A percentile compares a stretch with the other conserved stretches of the same genome.
These are phyloP conservation scores for Corchorus olitorius DNA, from an alignment of 345 rosid genomes.

Conservation along the genomic window DNA sequence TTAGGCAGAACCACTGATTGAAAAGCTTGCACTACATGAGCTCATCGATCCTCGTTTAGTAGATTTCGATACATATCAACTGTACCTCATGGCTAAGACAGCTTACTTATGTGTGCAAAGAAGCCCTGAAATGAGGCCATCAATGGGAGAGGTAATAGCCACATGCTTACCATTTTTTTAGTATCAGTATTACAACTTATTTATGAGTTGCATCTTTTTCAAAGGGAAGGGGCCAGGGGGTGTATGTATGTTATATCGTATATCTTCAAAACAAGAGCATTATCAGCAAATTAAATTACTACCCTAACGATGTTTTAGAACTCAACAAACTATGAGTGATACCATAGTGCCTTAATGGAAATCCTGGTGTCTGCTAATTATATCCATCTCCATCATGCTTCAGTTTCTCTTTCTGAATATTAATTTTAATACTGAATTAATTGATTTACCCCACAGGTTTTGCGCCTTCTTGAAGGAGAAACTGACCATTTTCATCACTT, in stretches of 20 bases:
- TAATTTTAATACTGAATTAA: background rate
- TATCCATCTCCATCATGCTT: too few species aligned
- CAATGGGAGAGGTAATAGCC: constrained; percentile 51
- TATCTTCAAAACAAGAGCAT: background rate
- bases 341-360: too few species aligned
- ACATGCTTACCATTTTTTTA: background rate
- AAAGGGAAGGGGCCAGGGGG: background rate
- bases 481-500: constrained; percentile 28
- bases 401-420: background rate
- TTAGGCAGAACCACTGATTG: constrained; percentile 57
- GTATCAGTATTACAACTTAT: background rate
- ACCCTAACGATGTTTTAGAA: background rate
- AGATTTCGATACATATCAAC: constrained; percentile 38
- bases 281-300: background rate
- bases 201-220: background rate
- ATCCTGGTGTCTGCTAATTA: too few species aligned
- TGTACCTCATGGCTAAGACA: constrained; percentile 51
- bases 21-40: constrained; percentile 47
- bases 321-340: background rate
- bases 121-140: constrained; percentile 58
- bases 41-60: constrained; percentile 46
- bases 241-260: background rate
- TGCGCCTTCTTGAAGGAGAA: constrained; percentile 55
- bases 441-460: constrained; percentile 34
- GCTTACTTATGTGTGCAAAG: constrained; percentile 43